These are phyloP conservation scores for Drechslerella coelobrocha DNA, from an alignment of 2,329 filamentous ascomycete genomes.

Conservation along the genomic window DNA sequence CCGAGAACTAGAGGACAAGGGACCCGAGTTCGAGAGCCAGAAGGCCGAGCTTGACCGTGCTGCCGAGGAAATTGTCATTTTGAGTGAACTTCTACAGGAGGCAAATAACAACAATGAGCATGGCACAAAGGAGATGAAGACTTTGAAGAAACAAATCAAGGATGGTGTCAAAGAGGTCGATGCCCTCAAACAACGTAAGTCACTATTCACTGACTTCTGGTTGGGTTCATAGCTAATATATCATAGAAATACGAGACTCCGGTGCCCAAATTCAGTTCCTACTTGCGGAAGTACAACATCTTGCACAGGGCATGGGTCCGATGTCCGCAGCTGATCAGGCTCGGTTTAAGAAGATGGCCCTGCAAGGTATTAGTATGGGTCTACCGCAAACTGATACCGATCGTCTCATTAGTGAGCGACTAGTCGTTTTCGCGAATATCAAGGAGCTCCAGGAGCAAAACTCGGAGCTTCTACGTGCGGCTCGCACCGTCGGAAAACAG, in stretches of 20 bases:
- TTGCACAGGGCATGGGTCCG: conserved; percentile 77
- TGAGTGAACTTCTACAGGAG: conserved; percentile 80
- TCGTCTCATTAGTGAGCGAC: conserved; percentile 83
- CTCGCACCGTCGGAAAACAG: conserved; percentile 74
- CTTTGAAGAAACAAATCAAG: conserved; percentile 75
- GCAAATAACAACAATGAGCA: conserved; percentile 42
- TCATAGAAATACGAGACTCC: conserved; percentile 75
- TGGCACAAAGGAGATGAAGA: conserved; percentile 73
- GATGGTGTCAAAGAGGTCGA: conserved; percentile 71
- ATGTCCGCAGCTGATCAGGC: conserved; percentile 74
- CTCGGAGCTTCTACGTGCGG: conserved; percentile 78
- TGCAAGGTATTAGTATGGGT: conserved; percentile 75
- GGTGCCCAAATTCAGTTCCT: conserved; percentile 90
- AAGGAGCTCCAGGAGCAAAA: conserved; percentile 88
- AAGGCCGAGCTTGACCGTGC: conserved; percentile 80
- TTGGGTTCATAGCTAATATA: conserved; percentile 16
- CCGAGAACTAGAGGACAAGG: conserved; percentile 80
- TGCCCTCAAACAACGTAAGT: conserved; percentile 73
- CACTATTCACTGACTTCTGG: neutral
- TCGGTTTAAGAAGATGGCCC: conserved; percentile 77
- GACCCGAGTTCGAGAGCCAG: conserved; percentile 86
- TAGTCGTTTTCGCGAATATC: conserved; percentile 89
- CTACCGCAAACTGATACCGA: conserved; percentile 80
- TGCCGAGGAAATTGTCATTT: conserved; percentile 79
- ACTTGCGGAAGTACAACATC: conserved; percentile 81